phyloP scores from a whole-genome alignment of 2,329 filamentous ascomycete genomes.

The Sporothrix phasma region DNA sequence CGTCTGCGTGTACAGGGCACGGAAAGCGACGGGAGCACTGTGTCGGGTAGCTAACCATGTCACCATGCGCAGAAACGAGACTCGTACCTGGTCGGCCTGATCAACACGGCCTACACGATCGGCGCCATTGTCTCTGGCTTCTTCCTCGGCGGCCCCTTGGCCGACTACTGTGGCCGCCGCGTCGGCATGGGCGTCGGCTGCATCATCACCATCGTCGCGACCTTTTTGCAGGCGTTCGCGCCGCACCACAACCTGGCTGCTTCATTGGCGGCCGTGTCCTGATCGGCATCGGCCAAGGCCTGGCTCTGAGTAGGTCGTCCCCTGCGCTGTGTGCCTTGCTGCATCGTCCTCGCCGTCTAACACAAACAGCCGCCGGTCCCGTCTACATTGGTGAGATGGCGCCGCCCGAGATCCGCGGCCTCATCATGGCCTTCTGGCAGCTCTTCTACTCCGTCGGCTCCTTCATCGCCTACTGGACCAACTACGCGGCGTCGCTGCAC shows the following conservation, averaged over 20 bases:
- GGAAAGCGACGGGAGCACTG: no score
- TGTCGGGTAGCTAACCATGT: not conserved
- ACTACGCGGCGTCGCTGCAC: conserved; percentile 51
- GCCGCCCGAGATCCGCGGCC: conserved; percentile 53
- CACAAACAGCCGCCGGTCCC: conserved; percentile 46
- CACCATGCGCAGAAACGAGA: conserved; percentile 27
- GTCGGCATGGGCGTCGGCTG: conserved; percentile 57
- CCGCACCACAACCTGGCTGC: conserved; percentile 48
- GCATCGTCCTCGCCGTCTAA: not conserved
- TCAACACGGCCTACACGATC: conserved; percentile 63
- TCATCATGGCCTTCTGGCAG: conserved; percentile 62
- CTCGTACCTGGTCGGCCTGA: conserved; percentile 36
- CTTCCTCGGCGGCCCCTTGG: conserved; percentile 55
- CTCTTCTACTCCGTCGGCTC: conserved; percentile 56
- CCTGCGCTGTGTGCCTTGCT: not conserved
- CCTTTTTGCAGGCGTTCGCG: conserved; percentile 58
- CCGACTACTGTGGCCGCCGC: conserved; percentile 53
- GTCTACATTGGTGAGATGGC: conserved; percentile 63
- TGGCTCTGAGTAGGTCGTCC: conserved; percentile 34
- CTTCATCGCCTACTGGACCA: conserved; percentile 57
- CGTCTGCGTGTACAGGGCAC: not conserved
- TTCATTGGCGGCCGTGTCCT: conserved; percentile 61
- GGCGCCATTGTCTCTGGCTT: conserved; percentile 61
- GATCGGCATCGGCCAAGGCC: conserved; percentile 60
- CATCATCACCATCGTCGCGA: conserved; percentile 54